Base-by-base conservation (phyloP, 768 basidiomycete genomes). In the Hydnomerulius pinastri region DNA sequence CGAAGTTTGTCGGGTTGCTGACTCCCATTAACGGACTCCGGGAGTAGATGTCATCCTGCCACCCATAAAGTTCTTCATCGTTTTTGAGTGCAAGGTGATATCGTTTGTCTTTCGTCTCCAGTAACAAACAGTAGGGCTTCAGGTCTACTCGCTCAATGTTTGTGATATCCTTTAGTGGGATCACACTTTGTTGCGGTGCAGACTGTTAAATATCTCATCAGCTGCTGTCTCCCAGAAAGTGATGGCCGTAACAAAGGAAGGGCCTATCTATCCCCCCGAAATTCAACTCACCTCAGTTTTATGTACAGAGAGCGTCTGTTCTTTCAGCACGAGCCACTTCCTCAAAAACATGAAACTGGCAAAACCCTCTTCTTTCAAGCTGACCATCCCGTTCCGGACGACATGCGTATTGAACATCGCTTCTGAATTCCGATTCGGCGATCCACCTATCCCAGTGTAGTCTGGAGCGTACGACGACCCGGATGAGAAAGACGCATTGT, bases 11-110 rank as follows among this genome's bases (percentile, higher is more conserved):
- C 0, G 96, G 96, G 58, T 88, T 89, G 67, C 87, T 87, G 37
- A 95, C 90, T 23, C 96, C 92, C 85, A 95, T 91, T 42, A 94
- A 76, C 3, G 95, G 93, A 62, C 90, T 92, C 40, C 93, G 82
- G 5, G 82, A 83, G 71, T 98, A 98, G 53, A 99, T 87, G 65
- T 97, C 95, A 64, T 99, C 96, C 68, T 95, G 90, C 95, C 95
- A 98, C 15, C 86, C 86, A 61, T 99, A 99, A n/a, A 99, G 78
- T 63, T 99, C 96, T 58, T 95, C 92, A 64, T 99, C 95, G 56
- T 78, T 90, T 74, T 95, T 97, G 55, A 97, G 74, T 2, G 91
- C 83, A 42, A 95, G 71, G 64, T 80, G 87, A 63, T 82, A 87
- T 32, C 87, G 83, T 66, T 88, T 91, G 50, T 92, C 88, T 61